Conservation (phyloP, 1,284 basidiomycete genomes). For the Trichosporon inkin region DNA sequence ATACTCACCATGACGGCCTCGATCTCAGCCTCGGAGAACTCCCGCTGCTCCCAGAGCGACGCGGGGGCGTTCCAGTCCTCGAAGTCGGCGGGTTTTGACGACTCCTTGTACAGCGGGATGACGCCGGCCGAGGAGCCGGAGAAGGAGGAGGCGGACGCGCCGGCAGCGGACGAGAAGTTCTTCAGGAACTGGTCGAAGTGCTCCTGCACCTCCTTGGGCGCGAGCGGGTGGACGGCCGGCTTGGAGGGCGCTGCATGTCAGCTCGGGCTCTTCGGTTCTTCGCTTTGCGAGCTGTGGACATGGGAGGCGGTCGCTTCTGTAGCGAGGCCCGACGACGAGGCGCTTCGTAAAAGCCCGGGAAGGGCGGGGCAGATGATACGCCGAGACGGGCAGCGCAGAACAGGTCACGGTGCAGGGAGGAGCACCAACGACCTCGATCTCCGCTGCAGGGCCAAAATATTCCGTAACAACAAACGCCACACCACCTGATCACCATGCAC, state of each 20-base stretch:
- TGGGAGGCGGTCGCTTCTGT: slow-evolving; percentile 11
- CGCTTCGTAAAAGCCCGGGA: no score
- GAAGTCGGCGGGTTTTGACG: slow-evolving; percentile 52
- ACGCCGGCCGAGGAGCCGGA: slow-evolving; percentile 24
- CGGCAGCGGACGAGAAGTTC: slow-evolving; percentile 41
- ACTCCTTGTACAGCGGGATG: slow-evolving; percentile 25
- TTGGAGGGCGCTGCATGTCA: slow-evolving; percentile 56
- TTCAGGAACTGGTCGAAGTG: slow-evolving; percentile 60
- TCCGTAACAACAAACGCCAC: no score
- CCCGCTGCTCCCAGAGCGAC: slow-evolving; percentile 62
- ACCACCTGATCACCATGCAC: no score
- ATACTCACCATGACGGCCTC: slow-evolving; percentile 69
- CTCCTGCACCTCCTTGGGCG: slow-evolving; percentile 65
- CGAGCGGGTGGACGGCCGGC: slow-evolving; percentile 69
- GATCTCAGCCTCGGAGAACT: slow-evolving; percentile 66
- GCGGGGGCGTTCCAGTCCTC: slow-evolving; percentile 73
- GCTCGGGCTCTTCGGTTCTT: background rate
- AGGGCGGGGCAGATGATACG: no score
- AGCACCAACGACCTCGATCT: no score
- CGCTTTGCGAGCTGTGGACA: slow-evolving; percentile 4
- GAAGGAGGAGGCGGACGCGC: slow-evolving; percentile 19
- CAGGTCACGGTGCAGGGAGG: no score
- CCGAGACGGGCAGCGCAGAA: no score
- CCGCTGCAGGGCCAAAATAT: no score
- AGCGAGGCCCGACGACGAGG: background rate